phyloP scores from a whole-genome alignment of 441 rosid species.

The Theobroma grandiflorum region DNA sequence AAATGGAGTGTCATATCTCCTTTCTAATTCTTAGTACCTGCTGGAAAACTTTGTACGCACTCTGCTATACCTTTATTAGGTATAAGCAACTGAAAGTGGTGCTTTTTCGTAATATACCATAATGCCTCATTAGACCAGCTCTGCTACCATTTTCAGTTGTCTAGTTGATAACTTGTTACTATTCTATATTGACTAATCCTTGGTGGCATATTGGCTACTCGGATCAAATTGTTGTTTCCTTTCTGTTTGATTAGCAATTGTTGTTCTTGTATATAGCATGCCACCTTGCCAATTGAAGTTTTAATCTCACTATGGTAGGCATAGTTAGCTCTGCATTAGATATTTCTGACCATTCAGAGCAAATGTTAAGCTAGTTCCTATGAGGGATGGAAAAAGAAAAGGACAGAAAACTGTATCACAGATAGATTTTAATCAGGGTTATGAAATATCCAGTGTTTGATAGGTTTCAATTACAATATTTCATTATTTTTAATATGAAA shows the following conservation, averaged over 20 bases:
- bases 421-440: not conserved
- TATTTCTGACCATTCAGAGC: not conserved
- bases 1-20: not conserved
- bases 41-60: too few relatives aligned
- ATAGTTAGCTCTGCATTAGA: not conserved
- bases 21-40: not conserved
- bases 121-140: not conserved
- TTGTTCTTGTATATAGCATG: not conserved
- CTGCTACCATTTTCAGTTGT: not conserved
- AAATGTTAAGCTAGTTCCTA: not conserved
- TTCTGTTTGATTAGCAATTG: not conserved
- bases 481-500: not conserved
- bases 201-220: not conserved
- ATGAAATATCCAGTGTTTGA: not conserved
- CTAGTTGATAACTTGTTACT: not conserved
- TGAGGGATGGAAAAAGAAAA: not conserved
- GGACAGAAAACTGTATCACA: not conserved
- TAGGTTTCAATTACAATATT: constrained; percentile 2
- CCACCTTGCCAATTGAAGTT: not conserved
- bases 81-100: not conserved
- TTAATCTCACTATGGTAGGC: not conserved
- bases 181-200: not conserved
- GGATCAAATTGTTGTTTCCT: not conserved
- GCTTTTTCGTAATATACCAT: not conserved
- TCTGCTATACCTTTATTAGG: not conserved